A percentile compares a stretch with the other conserved stretches of the same genome.
These are phyloP conservation scores for Spirogloea muscicola DNA, from an alignment of 139 green algal species.

Conservation along the genomic window DNA sequence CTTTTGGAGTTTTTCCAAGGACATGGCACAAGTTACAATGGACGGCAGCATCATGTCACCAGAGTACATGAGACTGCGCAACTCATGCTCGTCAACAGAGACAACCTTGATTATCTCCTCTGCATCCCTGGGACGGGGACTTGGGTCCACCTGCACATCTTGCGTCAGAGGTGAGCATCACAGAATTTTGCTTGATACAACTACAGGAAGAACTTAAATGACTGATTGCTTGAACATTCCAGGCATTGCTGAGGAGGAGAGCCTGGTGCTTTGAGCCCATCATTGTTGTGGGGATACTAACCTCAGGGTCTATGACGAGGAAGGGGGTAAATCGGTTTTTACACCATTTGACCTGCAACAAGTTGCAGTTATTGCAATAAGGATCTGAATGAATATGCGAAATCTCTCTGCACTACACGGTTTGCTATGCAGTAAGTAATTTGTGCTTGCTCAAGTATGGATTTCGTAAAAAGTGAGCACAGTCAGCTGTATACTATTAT, in stretches of 20 bases:
- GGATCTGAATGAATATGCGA: no score
- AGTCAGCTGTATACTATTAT: no score
- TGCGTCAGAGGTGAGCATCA: neutral
- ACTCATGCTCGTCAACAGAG: neutral
- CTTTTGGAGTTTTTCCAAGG: constrained; percentile 22
- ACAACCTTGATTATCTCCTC: constrained; percentile 35
- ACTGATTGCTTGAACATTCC: neutral
- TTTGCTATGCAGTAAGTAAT: no score
- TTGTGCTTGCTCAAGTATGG: no score
- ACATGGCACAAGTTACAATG: constrained; percentile 26
- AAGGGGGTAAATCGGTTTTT: constrained; percentile 45
- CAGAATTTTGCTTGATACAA: neutral
- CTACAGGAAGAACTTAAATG: neutral
- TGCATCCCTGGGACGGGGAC: neutral
- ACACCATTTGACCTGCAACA: constrained; percentile 40
- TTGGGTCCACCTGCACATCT: constrained; percentile 3
- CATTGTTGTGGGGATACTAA: no score
- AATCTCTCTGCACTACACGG: no score
- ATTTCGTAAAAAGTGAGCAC: no score
- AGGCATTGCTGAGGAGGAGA: neutral
- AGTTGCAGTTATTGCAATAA: no score
- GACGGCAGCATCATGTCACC: constrained; percentile 43
- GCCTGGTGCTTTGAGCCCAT: neutral
- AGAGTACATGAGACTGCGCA: constrained; percentile 17
- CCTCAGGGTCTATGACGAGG: constrained; percentile 38